Conservation (phyloP, 2,329 filamentous ascomycete genomes). For the Aureobasidium mangrovei region DNA sequence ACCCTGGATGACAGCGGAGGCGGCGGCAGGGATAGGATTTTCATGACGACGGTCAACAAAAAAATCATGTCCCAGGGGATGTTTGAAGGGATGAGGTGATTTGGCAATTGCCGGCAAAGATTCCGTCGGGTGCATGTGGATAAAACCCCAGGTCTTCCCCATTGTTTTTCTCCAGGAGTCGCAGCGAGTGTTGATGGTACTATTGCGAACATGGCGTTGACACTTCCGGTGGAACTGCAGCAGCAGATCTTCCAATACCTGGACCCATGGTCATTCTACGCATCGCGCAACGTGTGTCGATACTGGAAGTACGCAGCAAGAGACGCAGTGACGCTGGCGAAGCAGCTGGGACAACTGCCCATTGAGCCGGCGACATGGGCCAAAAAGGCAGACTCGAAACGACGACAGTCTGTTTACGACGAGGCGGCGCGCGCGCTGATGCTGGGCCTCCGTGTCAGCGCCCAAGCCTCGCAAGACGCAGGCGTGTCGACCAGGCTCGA, state of each 20-base stretch:
- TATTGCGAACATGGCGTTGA: constrained; percentile 7
- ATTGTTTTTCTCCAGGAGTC: neutral
- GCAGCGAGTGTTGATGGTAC: neutral
- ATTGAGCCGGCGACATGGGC: constrained; percentile 22
- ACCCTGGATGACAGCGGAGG: constrained; percentile 6
- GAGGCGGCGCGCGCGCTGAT: constrained; percentile 26
- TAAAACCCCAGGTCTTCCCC: constrained; percentile 1
- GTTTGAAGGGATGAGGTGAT: constrained; percentile 3
- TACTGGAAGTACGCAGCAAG: constrained; percentile 27
- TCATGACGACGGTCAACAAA: constrained; percentile 12
- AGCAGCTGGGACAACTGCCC: constrained; percentile 25
- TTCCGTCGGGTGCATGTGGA: neutral
- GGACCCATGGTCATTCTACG: constrained; percentile 26
- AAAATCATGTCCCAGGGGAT: neutral
- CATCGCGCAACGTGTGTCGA: constrained; percentile 25
- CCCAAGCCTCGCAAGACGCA: constrained; percentile 10
- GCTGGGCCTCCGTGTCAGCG: constrained; percentile 22
- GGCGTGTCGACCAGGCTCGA: constrained; percentile 1
- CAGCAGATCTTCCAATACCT: constrained; percentile 27
- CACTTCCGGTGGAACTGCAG: constrained; percentile 27
- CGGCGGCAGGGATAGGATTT: constrained; percentile 4
- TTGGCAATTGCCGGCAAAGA: neutral
- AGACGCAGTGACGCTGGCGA: constrained; percentile 23
- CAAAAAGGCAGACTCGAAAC: constrained; percentile 16
- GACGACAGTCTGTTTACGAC: constrained; percentile 22